Percentiles rank a stretch among this genome's conserved stretches.
Conservation (phyloP, 306 rosid species). For the Acacia melanoxylon region DNA sequence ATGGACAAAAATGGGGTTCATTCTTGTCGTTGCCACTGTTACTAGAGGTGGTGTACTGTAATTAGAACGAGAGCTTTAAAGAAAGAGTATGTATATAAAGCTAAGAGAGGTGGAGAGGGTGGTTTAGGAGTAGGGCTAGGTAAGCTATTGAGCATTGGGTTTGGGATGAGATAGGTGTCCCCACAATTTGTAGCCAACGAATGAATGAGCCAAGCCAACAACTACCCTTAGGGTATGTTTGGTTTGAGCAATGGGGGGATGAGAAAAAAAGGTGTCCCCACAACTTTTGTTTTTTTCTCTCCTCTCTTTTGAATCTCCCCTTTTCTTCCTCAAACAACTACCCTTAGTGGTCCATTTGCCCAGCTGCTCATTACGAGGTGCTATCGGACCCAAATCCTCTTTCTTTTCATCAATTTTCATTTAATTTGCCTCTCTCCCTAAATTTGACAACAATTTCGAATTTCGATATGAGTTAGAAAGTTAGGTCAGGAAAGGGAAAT, state of each 20-base stretch:
- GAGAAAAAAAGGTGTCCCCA: too few species aligned
- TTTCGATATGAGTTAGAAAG: background rate
- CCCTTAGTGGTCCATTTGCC: constrained; percentile 32
- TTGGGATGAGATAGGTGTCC: background rate
- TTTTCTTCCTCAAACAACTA: too few species aligned
- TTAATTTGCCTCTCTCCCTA: background rate
- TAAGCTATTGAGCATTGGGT: background rate
- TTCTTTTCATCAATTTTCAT: background rate
- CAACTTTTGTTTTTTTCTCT: too few species aligned
- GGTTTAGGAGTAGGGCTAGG: background rate
- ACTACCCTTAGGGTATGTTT: constrained; percentile 8
- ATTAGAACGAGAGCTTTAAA: background rate
- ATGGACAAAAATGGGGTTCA: constrained; percentile 23
- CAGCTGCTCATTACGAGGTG: constrained; percentile 27
- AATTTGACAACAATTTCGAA: background rate
- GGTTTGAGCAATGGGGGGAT: too few species aligned
- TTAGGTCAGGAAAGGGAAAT: constrained; percentile 1
- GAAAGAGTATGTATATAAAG: background rate
- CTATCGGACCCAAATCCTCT: constrained; percentile 34
- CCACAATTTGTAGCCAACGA: constrained; percentile 33
- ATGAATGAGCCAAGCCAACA: constrained; percentile 36
- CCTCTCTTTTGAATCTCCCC: too few species aligned
- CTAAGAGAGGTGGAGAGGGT: background rate
- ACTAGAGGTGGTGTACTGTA: background rate
- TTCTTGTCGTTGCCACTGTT: constrained; percentile 16